Evolutionary conservation across 1,139 yeast genomes (phyloP), one percentile per base, ranked within the genome.

Genomic region (Keqinozyma sinolaborantium): DNA sequence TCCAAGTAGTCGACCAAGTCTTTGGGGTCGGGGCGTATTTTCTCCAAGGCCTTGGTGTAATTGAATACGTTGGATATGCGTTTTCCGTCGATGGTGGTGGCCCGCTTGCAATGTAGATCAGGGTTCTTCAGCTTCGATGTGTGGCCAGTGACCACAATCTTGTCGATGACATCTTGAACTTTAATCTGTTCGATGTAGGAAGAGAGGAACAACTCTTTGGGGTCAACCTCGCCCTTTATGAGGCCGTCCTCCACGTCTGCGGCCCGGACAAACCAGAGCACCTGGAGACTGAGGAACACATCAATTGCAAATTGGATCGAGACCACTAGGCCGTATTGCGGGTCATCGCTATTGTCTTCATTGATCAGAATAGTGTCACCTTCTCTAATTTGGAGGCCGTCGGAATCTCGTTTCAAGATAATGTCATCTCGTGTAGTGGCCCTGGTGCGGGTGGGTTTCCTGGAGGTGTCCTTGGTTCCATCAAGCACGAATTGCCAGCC

Each of bases 141-240:
- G n/a, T 23, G n/a, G 4, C 14, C 21, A 4, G 14, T 9, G 8
- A 30, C 34, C 4, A 19, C 10, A n/a, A 14, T 8, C 26, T 26
- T 33, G 26, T 16, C 13, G n/a, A 21, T 25, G 15, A 33, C 20
- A 31, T 16, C 12, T 4, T 56, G 10, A 48, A 55, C 3, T 61
- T 38, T 5, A 69, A 54, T 23, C 58, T 56, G 62, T 8, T 56
- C 64, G 20, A 50, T 31, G 23, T 60, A 54, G 0, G 77, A 60
- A 1, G 77, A 63, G 12, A 73, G 39, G 32, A 70, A 65, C 8
- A 73, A 34, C 42, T 73, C 79, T 39, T 63, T 56, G 2, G 35
- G 34, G 8, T 32, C 31, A 16, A 41, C 34, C 3, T 36, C 35
- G 21, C 21, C 33, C 9, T 26, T 28, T 10, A 25, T 23, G n/a